Conservation (phyloP, 192 early-diverging fungal genomes). For the Lunasporangiospora selenospora region DNA sequence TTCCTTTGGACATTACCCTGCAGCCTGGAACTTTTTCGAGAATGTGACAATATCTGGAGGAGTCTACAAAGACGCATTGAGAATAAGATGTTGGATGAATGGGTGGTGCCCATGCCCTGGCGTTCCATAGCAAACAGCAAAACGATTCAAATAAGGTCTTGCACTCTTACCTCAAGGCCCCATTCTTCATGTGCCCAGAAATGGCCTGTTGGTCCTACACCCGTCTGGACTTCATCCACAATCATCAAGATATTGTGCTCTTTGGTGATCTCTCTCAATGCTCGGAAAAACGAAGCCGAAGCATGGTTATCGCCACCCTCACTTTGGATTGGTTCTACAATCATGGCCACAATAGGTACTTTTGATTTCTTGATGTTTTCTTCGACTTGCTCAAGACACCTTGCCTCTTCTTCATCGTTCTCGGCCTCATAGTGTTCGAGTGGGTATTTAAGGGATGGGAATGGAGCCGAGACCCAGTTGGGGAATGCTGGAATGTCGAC, state of each 20-base stretch:
- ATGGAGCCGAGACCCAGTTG: conserved; percentile 52
- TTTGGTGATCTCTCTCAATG: conserved; percentile 61
- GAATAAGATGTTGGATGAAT: neutral
- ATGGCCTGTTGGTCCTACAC: conserved; percentile 72
- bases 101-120: too few relatives aligned
- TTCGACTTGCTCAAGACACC: conserved; percentile 60
- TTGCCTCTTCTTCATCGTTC: conserved; percentile 64
- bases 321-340: conserved; percentile 77
- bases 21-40: conserved; percentile 81
- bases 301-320: conserved; percentile 80
- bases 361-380: conserved; percentile 53
- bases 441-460: conserved; percentile 73
- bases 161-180: conserved; percentile 48
- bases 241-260: conserved; percentile 68
- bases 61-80: conserved; percentile 14
- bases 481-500: conserved; percentile 76
- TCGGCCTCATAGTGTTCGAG: conserved; percentile 61
- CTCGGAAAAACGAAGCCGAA: conserved; percentile 70
- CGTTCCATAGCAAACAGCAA: neutral
- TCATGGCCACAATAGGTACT: conserved; percentile 65
- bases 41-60: conserved; percentile 82
- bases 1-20: conserved; percentile 61
- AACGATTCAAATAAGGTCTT: neutral
- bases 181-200: conserved; percentile 85
- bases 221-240: conserved; percentile 84